Evolutionary conservation across 176 grass and related monocot genomes (phyloP), one percentile per base, ranked within the genome.

Genomic region (Pontederia paniculata): DNA sequence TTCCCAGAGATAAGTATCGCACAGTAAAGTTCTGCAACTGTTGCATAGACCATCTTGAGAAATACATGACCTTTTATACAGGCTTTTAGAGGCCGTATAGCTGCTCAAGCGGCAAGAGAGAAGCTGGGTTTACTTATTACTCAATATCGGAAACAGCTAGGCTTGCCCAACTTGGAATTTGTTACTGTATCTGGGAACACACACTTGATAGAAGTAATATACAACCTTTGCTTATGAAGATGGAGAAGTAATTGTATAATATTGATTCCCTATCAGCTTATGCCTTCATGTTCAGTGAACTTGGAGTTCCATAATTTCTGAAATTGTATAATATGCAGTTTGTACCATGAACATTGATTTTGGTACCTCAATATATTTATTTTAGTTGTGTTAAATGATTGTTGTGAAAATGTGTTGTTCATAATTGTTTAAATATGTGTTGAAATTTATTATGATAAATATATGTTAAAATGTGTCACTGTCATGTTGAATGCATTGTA

Each of bases 191-290:
- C 91, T 69, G 91, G 91, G 62, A 87, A 74, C 41, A 70, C 82
- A 62, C 72, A 89, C 66, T 70, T 97, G 77, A 77, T 97, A 12
- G 91, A 97, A 78, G 91, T 97, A 78, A 79, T 59, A 73, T 23
- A 47, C 43, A n/a, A 1, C 12, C 47, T 48, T 48, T 28, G 6
- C 41, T 61, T 45, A 13, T 16, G 10, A 44, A 28, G 19, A 11
- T 37, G 23, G n/a, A n/a, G n/a, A 44, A 20, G 9, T 19, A 61
- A 10, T 21, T 44, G 7, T 41, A 60, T 13, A n/a, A 43, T 61
- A 19, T 11, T 61, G 9, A 17, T 18, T 44, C 8, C 16, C 28
- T 13, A 44, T 13, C 6, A 44, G 10, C 55, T 58, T 16, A 45
- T 44, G 37, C 7, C 12, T 58, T 31, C 18, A 54, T 57, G 28